Base-by-base conservation (phyloP, 768 basidiomycete genomes). In the Kwoniella europaea region DNA sequence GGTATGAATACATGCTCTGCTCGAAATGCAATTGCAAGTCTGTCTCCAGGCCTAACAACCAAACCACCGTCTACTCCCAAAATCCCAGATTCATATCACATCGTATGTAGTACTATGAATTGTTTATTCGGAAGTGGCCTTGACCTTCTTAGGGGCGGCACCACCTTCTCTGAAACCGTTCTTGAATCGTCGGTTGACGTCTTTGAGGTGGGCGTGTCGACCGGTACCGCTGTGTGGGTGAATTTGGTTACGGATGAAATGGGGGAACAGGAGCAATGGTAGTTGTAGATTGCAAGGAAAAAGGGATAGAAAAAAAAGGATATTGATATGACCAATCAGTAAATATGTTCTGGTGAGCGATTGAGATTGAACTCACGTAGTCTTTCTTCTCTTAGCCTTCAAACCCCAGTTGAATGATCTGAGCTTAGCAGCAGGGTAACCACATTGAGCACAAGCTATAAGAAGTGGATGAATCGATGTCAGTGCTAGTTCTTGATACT, bases 301-400 rank as follows among this genome's bases (percentile, higher is more conserved):
- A 41, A 52, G 24, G 7, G 59, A 42, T 44, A 41, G 42, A 1
- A 20, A 65, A 27, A 65, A 27, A 13, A 64, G 3, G 43, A 18
- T n/a, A 46, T 27, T 27, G 27, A 27, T 27, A 27, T 27, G 4
- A 57, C 29, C 4, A 53, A 53, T 65, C 55, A 66, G 71, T 27
- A 22, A 54, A n/a, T 20, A 60, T 55, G 16, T 29, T 16, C 50
- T n/a, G 52, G 4, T 22, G 4, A 44, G 46, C 22, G 15, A 58
- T 5, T 29, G 65, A 52, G 24, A 43, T 27, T n/a, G 10, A 29
- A 79, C 82, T 74, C 71, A 82, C 82, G 97, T 98, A 59, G 96
- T 98, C 91, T 96, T 97, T 90, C 96, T 91, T 86, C 97, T 91
- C 90, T 98, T 98, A 65, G 97, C 97, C 89, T 99, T 99, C 84